Conservation (phyloP, 2,329 filamentous ascomycete genomes). For the Calonectria leucothoes region DNA sequence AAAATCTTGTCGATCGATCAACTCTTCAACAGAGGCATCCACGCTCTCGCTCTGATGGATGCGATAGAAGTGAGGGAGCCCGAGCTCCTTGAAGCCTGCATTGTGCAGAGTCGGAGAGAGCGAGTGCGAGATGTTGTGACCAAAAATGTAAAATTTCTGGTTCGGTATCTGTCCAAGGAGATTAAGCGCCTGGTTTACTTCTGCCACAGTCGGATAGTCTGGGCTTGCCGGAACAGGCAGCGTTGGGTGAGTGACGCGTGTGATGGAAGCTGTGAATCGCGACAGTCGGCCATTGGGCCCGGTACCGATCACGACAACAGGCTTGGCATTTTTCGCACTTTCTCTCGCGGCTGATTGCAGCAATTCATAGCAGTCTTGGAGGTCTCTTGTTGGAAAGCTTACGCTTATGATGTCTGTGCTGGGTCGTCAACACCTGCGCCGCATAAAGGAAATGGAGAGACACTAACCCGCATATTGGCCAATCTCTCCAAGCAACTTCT, state of each 20-base stretch:
- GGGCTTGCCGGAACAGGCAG: not conserved
- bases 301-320: not conserved
- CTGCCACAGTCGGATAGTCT: constrained; percentile 1
- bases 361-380: constrained; percentile 4
- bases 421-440: not conserved
- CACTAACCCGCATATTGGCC: not conserved
- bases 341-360: not conserved
- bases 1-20: constrained; percentile 18
- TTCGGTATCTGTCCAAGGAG: constrained; percentile 5
- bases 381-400: not conserved
- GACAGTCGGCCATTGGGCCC: constrained; percentile 9
- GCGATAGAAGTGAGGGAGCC: constrained; percentile 14
- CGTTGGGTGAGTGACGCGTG: constrained; percentile 4
- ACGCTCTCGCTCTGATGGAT: constrained; percentile 22
- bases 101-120: constrained; percentile 24
- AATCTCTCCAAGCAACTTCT: not conserved
- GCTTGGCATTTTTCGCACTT: not conserved
- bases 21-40: constrained; percentile 9
- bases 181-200: not conserved
- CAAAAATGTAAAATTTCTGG: constrained; percentile 26
- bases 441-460: not conserved
- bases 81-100: constrained; percentile 11
- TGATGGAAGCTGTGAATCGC: constrained; percentile 5
- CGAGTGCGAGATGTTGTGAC: constrained; percentile 22
- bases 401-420: not conserved